Evolutionary conservation across 306 rosid genomes (phyloP), one percentile per base, ranked within the genome.

Genomic region (Acacia confusa): DNA sequence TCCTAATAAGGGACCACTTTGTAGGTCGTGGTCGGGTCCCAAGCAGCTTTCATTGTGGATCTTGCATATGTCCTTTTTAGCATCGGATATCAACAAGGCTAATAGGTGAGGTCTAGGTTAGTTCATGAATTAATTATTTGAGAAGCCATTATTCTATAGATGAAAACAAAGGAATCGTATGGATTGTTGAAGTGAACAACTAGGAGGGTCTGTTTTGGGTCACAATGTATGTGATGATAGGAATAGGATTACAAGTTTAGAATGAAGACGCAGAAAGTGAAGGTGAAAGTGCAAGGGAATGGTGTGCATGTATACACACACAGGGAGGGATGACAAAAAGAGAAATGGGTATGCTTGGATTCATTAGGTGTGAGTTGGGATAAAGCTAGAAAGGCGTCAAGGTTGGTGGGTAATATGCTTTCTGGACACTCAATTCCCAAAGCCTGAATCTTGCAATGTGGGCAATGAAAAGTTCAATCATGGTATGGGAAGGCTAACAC

Each of bases 401-500:
- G 40, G 40, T 63, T 28, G 69, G 69, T 63, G 40, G 16, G n/a
- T 63, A 22, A 22, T 63, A 63, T 27, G 34, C n/a, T 63, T 63
- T 63, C 69, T 15, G 11, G 45, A 34, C 71, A 16, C 44, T 66
- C 71, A 28, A 28, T 28, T 28, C 40, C 17, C 38, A 36, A 34
- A 32, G 71, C 71, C 9, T 34, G 45, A 66, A 66, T 66, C 71
- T 66, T 66, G 71, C 71, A 66, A 66, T 66, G 71, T 3, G 8
- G 25, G 71, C 45, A 66, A 34, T 19, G 45, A 24, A 16, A 66
- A 66, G 25, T 66, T 32, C 12, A 36, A 66, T 15, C 40, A 17
- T 65, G 43, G 13, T 9, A 16, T 65, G 41, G 12, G 8, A 65
- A 0, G 43, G 17, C 22, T 32, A 65, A 65, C 24, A 65, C 17